Evolutionary conservation across 2,329 filamentous ascomycete genomes (phyloP).

Genomic region (Cordyceps fumosorosea): DNA sequence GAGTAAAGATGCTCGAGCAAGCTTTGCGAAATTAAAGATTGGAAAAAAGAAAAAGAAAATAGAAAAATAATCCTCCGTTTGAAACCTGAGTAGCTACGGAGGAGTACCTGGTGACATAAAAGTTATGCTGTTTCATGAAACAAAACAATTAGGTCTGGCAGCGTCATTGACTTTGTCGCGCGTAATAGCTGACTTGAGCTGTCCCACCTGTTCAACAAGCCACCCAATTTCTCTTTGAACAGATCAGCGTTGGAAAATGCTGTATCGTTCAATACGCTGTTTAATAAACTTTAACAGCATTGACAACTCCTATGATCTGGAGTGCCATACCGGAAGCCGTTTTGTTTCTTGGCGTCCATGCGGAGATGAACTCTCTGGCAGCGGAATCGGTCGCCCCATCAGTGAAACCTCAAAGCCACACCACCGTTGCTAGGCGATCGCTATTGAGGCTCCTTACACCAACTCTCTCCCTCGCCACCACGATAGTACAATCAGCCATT

Average conservation of each 20-base stretch:
- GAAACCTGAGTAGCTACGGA: no score
- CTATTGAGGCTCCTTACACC: not conserved
- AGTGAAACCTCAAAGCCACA: not conserved
- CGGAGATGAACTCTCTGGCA: not conserved
- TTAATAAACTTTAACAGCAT: not conserved
- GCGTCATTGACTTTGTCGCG: not conserved
- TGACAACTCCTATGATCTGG: not conserved
- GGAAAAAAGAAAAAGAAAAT: no score
- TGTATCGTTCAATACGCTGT: not conserved
- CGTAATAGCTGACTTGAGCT: not conserved
- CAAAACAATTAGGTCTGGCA: not conserved
- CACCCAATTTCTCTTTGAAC: not conserved
- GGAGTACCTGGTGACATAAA: no score
- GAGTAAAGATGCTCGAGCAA: no score
- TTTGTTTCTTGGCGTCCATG: not conserved
- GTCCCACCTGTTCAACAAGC: not conserved
- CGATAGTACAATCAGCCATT: not conserved
- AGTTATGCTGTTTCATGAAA: not conserved
- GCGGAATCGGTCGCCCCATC: not conserved
- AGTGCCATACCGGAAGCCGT: not conserved
- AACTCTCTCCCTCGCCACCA: not conserved
- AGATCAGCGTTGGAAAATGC: no score
- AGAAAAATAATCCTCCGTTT: no score
- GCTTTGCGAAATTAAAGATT: no score
- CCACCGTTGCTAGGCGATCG: not conserved